Percentiles rank a stretch among this genome's conserved stretches.
phyloP scores from a whole-genome alignment of 768 basidiomycete species.

The Amanita exitialis region DNA sequence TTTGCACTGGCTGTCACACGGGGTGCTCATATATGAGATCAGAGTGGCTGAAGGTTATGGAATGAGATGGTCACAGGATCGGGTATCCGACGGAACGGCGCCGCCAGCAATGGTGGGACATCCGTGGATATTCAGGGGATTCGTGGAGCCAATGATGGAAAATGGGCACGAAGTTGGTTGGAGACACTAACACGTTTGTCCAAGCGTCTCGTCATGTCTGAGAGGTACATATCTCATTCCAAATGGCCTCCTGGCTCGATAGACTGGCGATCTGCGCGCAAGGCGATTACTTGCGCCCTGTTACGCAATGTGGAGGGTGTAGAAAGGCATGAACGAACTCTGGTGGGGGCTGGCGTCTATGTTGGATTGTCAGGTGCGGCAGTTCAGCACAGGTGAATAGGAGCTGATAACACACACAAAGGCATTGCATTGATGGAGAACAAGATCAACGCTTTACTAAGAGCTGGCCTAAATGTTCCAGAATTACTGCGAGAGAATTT shows the following conservation, averaged over 20 bases:
- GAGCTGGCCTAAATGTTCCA: constrained; percentile 4
- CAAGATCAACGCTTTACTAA: constrained; percentile 4
- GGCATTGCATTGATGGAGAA: constrained; percentile 11
- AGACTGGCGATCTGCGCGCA: constrained; percentile 13
- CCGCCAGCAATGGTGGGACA: not conserved
- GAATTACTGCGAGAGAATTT: constrained; percentile 4
- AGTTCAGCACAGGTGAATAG: not conserved
- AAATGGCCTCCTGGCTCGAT: not conserved
- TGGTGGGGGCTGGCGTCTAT: constrained; percentile 17
- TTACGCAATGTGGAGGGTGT: constrained; percentile 15
- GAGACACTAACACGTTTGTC: constrained; percentile 27
- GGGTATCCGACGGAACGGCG: constrained; percentile 9
- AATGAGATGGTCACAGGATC: constrained; percentile 56
- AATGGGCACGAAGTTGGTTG: constrained; percentile 56
- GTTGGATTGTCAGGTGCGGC: constrained; percentile 16
- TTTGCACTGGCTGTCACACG: constrained; percentile 57
- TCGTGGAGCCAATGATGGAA: constrained; percentile 61
- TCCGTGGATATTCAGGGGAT: constrained; percentile 52
- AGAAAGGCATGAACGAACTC: constrained; percentile 5
- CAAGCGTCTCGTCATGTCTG: not conserved
- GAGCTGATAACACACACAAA: not conserved
- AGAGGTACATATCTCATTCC: constrained; percentile 6
- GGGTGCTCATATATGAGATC: constrained; percentile 51
- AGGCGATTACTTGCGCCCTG: constrained; percentile 17
- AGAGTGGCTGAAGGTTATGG: constrained; percentile 54